Evolutionary conservation across 1,284 basidiomycete species (phyloP).

Genomic region (Phellinidium pouzarii): DNA sequence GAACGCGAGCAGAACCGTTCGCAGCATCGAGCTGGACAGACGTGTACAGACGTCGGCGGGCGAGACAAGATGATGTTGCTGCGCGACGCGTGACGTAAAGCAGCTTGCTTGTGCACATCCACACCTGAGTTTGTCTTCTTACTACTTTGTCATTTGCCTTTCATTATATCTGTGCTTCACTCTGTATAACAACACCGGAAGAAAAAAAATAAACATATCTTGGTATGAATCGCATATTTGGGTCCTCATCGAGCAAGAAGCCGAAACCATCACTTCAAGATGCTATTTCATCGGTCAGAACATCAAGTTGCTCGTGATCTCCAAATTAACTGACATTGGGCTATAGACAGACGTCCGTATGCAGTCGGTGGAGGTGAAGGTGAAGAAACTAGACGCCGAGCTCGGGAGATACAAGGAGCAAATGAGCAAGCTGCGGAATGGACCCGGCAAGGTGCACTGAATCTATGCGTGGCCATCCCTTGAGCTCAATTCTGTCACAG

Average conservation of each 20-base stretch:
- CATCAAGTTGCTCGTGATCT: not conserved
- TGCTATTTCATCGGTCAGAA: conserved; percentile 80
- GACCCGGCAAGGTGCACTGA: conserved; percentile 85
- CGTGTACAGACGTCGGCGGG: not conserved
- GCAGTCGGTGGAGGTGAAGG: conserved; percentile 91
- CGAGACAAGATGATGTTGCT: not conserved
- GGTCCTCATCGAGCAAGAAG: conserved; percentile 69
- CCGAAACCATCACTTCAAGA: conserved; percentile 85
- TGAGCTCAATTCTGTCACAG: conserved; percentile 34
- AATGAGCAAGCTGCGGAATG: conserved; percentile 89
- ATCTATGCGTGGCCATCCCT: not conserved
- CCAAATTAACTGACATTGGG: conserved; percentile 6
- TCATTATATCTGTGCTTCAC: not conserved
- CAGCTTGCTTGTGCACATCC: not conserved
- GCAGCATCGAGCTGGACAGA: conserved; percentile 6
- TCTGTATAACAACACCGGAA: too few relatives aligned
- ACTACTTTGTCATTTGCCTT: not conserved
- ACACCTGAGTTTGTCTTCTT: not conserved
- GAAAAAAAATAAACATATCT: not conserved
- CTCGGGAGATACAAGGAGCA: conserved; percentile 91
- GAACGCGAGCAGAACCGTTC: conserved; percentile 4
- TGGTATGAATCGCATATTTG: conserved; percentile 79
- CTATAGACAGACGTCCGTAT: conserved; percentile 82
- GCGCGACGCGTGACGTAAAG: not conserved
- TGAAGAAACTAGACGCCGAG: conserved; percentile 95